These are phyloP conservation scores for Candida nanaspora DNA, from an alignment of 805 yeast genomes.

Conservation along the genomic window DNA sequence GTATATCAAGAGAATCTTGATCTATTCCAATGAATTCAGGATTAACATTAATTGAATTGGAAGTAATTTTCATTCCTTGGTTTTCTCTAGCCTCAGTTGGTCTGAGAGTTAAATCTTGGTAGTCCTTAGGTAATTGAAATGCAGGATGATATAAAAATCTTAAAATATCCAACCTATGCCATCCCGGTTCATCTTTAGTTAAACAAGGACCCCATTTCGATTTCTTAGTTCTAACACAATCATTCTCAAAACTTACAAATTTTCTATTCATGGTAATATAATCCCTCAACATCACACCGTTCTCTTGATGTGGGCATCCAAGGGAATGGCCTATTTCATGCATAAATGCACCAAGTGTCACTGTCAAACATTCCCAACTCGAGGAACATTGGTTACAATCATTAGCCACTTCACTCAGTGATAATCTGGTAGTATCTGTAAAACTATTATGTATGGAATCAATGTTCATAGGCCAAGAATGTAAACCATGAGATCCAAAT, in stretches of 20 bases:
- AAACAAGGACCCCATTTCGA: constrained; percentile 42
- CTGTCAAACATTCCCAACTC: constrained; percentile 82
- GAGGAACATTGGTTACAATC: constrained; percentile 81
- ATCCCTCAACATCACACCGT: constrained; percentile 87
- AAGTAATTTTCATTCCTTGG: constrained; percentile 24
- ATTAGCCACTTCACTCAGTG: constrained; percentile 74
- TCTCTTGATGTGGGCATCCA: constrained; percentile 88
- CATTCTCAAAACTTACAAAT: constrained; percentile 65
- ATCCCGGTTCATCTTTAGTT: constrained; percentile 66
- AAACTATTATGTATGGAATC: constrained; percentile 65
- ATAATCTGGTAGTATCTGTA: constrained; percentile 61
- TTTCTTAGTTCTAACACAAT: constrained; percentile 44
- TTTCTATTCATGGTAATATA: constrained; percentile 76
- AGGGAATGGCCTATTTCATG: constrained; percentile 91
- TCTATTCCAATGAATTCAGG: constrained; percentile 43
- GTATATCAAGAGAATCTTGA: constrained; percentile 35
- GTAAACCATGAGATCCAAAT: constrained; percentile 88
- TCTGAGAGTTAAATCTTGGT: constrained; percentile 32
- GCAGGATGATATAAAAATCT: constrained; percentile 79
- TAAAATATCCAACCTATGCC: constrained; percentile 78
- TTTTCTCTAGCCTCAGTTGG: constrained; percentile 20
- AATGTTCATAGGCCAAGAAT: constrained; percentile 85
- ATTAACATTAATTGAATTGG: constrained; percentile 25
- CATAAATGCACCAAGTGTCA: constrained; percentile 89
- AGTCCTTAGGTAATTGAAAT: constrained; percentile 65